Percentiles rank a stretch among this genome's conserved stretches.
These are phyloP conservation scores for Blepharisma undulans DNA, from an alignment of 169 alveolate species.

Conservation along the genomic window DNA sequence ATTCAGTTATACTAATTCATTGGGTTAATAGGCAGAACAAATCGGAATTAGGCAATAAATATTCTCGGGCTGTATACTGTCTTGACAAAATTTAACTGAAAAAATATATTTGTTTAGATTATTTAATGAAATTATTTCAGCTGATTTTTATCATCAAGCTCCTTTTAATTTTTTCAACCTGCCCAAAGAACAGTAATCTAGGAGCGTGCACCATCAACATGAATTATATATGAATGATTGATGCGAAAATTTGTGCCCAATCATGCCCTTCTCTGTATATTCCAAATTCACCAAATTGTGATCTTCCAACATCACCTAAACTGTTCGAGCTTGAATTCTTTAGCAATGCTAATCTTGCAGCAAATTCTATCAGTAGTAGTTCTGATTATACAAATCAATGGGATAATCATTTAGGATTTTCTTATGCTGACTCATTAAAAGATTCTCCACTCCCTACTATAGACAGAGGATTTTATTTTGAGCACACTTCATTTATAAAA, in stretches of 20 bases:
- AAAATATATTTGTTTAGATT: no score
- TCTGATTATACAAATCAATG: background rate
- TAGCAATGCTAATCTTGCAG: no score
- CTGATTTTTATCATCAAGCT: no score
- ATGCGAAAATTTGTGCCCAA: background rate
- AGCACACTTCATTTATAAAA: background rate
- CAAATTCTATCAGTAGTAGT: no score
- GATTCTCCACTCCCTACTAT: background rate
- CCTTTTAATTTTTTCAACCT: background rate
- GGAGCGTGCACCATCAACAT: background rate
- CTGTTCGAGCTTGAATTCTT: background rate
- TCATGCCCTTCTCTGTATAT: background rate
- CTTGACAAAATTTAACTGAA: no score
- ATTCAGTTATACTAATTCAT: no score
- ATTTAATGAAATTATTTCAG: no score
- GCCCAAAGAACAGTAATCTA: background rate
- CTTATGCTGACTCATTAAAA: background rate
- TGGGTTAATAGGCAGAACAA: no score
- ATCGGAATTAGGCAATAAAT: no score
- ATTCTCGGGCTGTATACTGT: no score
- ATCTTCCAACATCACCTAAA: background rate
- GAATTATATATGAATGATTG: background rate
- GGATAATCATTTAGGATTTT: background rate
- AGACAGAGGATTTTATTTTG: constrained; percentile 29
- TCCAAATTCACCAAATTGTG: background rate